phyloP scores from a whole-genome alignment of 345 rosid species.

The Eucalyptus tenuipes region DNA sequence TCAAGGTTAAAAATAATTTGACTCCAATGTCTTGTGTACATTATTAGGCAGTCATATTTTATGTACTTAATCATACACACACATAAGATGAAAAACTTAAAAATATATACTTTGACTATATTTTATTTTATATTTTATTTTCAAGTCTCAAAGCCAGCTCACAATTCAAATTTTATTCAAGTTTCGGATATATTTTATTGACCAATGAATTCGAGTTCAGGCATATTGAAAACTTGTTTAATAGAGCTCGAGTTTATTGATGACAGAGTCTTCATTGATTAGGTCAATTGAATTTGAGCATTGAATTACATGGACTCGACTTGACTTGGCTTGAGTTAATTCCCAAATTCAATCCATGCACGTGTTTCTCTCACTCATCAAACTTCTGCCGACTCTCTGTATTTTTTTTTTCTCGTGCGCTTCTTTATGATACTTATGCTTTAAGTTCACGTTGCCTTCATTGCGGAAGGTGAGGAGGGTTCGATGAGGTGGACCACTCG shows the following conservation, averaged over 20 bases:
- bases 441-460: background rate
- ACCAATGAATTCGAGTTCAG: background rate
- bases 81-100: background rate
- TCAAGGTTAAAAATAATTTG: background rate
- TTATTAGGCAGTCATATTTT: background rate
- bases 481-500: background rate
- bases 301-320: background rate
- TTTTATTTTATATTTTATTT: background rate
- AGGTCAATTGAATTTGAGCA: background rate
- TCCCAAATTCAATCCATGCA: background rate
- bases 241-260: background rate
- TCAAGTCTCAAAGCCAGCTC: fast-evolving
- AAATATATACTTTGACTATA: background rate
- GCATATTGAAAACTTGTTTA: background rate
- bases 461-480: background rate
- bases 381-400: background rate
- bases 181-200: background rate
- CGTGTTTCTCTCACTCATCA: background rate
- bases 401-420: background rate
- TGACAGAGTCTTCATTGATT: background rate
- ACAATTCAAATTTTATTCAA: background rate
- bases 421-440: background rate
- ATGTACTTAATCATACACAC: fast-evolving
- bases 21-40: background rate
- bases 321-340: background rate